Percentiles rank a stretch among this genome's conserved stretches.
Evolutionary conservation across 2,329 filamentous ascomycete species (phyloP).

Genomic region (Arthrobotrys conoides): DNA sequence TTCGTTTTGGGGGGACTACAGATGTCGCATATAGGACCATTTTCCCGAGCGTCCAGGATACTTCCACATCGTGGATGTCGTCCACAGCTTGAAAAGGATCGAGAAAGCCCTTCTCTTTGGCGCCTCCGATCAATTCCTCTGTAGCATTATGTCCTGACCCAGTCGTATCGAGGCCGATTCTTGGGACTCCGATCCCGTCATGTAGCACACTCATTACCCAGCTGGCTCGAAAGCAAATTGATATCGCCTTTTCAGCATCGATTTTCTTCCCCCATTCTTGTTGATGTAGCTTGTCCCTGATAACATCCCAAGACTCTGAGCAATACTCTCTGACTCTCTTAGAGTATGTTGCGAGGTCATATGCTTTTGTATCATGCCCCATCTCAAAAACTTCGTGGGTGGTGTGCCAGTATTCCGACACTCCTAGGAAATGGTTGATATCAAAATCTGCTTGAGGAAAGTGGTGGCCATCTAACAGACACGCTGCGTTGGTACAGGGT

Average conservation of each 20-base stretch:
- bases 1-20: conserved; percentile 76
- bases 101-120: conserved; percentile 81
- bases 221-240: conserved; percentile 97
- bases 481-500: conserved; percentile 85
- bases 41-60: conserved; percentile 97
- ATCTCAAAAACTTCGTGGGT: conserved; percentile 92
- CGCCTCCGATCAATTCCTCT: conserved; percentile 77
- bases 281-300: conserved; percentile 76
- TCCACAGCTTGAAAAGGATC: conserved; percentile 93
- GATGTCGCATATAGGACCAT: conserved; percentile 95
- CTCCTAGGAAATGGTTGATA: conserved; percentile 96
- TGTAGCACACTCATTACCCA: conserved; percentile 98
- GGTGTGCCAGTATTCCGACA: conserved; percentile 99
- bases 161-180: conserved; percentile 81
- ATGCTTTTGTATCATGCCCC: conserved; percentile 81
- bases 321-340: conserved; percentile 87
- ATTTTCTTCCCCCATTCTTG: conserved; percentile 83
- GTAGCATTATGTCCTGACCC: conserved; percentile 77
- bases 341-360: conserved; percentile 92
- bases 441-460: conserved; percentile 97
- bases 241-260: conserved; percentile 79
- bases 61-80: conserved; percentile 89
- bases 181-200: conserved; percentile 92
- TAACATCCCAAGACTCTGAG: conserved; percentile 82
- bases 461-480: conserved; percentile 89